Evolutionary conservation across 2,329 filamentous ascomycete genomes (phyloP), one percentile per base, ranked within the genome.

Genomic region (Diaporthe longicolla): DNA sequence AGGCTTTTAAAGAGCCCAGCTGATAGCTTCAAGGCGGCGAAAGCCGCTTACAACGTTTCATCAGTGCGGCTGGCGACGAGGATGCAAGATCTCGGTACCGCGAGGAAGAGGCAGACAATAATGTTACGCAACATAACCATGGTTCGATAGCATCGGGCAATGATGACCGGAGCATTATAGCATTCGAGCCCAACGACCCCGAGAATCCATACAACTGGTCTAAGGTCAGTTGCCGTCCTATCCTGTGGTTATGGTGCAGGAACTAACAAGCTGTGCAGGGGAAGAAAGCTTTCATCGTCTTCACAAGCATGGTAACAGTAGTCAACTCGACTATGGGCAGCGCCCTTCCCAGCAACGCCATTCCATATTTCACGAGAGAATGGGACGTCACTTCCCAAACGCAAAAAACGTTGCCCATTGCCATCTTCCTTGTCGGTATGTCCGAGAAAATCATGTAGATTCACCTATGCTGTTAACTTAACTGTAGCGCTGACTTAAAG

Each of bases 251-350:
- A 65, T 55, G 37, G 8, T 1, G 24, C 58, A 68, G 37, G 73
- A 57, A 15, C 72, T 77, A 50, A 79, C 35, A 15, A 24, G 37
- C 37, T 24, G 29, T 24, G n/a, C 76, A 91, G 87, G 77, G 77
- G 66, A 89, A 86, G 77, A 93, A 93, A 79, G 76, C 82, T 1
- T 82, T 84, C 50, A 85, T 93, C 8, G 79, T 92, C 2, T 78
- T 89, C 35, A 85, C 89, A 0, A 87, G 88, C 1, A 89, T 91
- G 82, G 80, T 88, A 76, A 85, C 88, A 70, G 91, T 93, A 57
- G 85, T 93, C 79, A 94, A 94, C 80, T 91, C 88, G 35, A 93
- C 92, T 13, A 89, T 94, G 82, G 89, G 89, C 1, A 92, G 89
- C 55, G 86, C 91, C 0, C 84, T 94, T 7, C 90, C 92, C 1